Evolutionary conservation across 371 early-diverging fungal species (phyloP).

Genomic region (Dinochytrium kinnereticum): DNA sequence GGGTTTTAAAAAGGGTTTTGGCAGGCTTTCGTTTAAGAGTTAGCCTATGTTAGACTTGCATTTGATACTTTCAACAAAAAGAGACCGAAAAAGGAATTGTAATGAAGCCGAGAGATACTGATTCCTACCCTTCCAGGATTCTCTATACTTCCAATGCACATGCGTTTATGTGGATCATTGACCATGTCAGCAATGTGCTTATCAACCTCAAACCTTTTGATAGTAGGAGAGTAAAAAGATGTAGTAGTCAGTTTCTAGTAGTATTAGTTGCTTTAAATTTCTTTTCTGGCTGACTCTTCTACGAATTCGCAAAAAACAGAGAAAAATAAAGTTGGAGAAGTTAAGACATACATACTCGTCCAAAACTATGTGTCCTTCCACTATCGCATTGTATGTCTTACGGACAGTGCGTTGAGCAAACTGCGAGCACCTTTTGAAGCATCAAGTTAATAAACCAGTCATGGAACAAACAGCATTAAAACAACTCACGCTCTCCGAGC

Average conservation of each 20-base stretch:
- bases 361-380: slow-evolving; percentile 35
- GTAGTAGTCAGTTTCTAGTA: too few relatives aligned
- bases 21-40: slow-evolving; percentile 24
- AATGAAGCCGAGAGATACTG: neutral
- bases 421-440: neutral
- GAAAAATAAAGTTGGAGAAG: neutral
- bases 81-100: too few relatives aligned
- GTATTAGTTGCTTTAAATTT: neutral
- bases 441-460: neutral
- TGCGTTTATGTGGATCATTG: slow-evolving; percentile 27
- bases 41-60: too few relatives aligned
- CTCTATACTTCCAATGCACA: slow-evolving; percentile 29
- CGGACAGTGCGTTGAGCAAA: slow-evolving; percentile 31
- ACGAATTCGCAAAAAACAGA: too few relatives aligned
- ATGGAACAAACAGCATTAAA: neutral
- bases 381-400: slow-evolving; percentile 45
- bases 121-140: slow-evolving; percentile 22
- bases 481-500: slow-evolving; percentile 21
- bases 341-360: slow-evolving; percentile 22
- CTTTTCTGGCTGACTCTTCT: neutral
- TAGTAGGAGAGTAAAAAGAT: too few relatives aligned
- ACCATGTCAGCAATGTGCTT: slow-evolving; percentile 33
- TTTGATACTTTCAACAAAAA: too few relatives aligned
- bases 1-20: slow-evolving; percentile 29
- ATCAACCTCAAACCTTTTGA: slow-evolving; percentile 23